Evolutionary conservation across 1,284 basidiomycete genomes (phyloP), one percentile per base, ranked within the genome.

Genomic region (Boletus mariae): DNA sequence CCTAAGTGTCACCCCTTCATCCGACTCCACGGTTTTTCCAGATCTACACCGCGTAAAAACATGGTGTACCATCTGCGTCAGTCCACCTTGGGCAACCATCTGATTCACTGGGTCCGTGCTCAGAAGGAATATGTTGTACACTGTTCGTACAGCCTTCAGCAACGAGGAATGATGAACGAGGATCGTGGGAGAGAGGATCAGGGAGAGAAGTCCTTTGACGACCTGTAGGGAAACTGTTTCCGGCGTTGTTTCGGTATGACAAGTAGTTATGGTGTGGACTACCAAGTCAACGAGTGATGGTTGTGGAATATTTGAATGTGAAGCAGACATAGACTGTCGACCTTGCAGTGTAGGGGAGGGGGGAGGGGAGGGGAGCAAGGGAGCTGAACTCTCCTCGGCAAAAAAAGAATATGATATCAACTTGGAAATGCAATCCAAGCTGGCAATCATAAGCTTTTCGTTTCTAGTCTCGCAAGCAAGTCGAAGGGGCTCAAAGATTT

Each of bases 361-460:
- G 29, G 87, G 88, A 17, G 90, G 87, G 1, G 87, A 89, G 4
- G 79, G 72, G 47, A 72, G 58, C 4, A 58, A 49, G 7, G 60
- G 57, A 37, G 56, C 31, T 41, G 69, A 57, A 35, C 47, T 56
- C 26, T 80, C 70, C 60, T 92, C 91, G 44, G 80, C 80, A 66
- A 98, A 98, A 80, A 98, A 98, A 35, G 92, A 93, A 70, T 98
- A 93, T 8, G 93, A 94, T 58, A 98, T 91, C 61, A 98, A 83
- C 72, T 98, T 98, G 46, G 93, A 91, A 55, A 97, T 92, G 63
- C 95, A 94, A 71, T 98, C 95, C 67, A 98, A 77, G 59, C 94
- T 94, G 23, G 93, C 92, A 64, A 96, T 90, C 85, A 94, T 90
- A 32, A 97, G 80, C 61, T 93, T 93, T 67, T 97, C 92, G 59